Conservation (phyloP, 2,329 filamentous ascomycete genomes). For the Aspergillus quadricinctus region DNA sequence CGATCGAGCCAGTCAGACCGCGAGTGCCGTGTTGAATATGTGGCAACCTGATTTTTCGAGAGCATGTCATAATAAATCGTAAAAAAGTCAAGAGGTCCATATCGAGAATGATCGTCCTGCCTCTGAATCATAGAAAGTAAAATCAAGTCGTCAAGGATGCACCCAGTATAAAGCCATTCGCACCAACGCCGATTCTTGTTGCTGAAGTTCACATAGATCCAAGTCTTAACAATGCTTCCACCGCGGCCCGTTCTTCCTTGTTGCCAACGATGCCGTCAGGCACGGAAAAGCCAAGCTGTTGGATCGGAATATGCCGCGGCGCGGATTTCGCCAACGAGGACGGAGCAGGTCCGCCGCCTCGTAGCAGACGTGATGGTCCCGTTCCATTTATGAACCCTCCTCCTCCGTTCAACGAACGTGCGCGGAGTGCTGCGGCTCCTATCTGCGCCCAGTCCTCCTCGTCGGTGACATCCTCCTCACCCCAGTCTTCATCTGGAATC, state of each 20-base stretch:
- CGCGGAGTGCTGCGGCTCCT: constrained; percentile 78
- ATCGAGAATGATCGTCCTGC: constrained; percentile 12
- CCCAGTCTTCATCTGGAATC: constrained; percentile 67
- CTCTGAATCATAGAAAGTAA: constrained; percentile 5
- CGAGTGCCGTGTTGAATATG: constrained; percentile 9
- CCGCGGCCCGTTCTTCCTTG: constrained; percentile 44
- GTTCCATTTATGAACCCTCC: constrained; percentile 37
- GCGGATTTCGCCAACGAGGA: constrained; percentile 39
- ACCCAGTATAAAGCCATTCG: constrained; percentile 6
- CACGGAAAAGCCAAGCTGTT: constrained; percentile 28
- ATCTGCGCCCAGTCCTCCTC: constrained; percentile 94
- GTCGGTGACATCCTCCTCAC: constrained; percentile 85
- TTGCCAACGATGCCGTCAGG: constrained; percentile 33
- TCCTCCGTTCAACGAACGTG: constrained; percentile 50
- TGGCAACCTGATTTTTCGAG: constrained; percentile 6
- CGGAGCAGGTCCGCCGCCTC: constrained; percentile 32
- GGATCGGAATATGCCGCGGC: constrained; percentile 33
- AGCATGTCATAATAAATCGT: constrained; percentile 12
- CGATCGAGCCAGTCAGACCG: constrained; percentile 18
- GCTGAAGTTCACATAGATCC: constrained; percentile 42
- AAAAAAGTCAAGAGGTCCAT: constrained; percentile 6
- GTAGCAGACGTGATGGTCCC: constrained; percentile 23
- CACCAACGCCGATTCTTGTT: constrained; percentile 20
- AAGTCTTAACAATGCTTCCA: constrained; percentile 46
- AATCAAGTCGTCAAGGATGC: constrained; percentile 8